Base-by-base conservation (phyloP, 176 grass and related monocot genomes). In the Raddia guianensis region DNA sequence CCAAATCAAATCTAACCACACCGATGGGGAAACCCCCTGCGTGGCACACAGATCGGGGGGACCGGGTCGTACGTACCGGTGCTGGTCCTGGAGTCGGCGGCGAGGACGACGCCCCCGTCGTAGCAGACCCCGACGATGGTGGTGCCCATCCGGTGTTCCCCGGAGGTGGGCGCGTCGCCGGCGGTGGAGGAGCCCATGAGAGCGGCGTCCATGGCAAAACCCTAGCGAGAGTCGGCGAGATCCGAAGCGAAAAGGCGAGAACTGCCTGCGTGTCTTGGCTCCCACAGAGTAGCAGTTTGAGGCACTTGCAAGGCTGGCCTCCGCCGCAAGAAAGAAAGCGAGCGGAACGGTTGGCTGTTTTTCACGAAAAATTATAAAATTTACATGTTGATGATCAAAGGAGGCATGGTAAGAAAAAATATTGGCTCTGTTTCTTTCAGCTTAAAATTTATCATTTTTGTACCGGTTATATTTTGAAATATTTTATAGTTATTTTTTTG, bases 41-140 rank as follows among this genome's bases (percentile, higher is more conserved):
- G 9, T 40, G 13, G 5, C 18, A 27, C 8, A 10, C 10, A 32
- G 57, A 73, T 59, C 4, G 40, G 35, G 10, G 13, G 62, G 47
- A 5, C 7, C 45, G 34, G 75, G 3, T 32, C 52, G 40, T 42
- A 99, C 96, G 40, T 42, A 99, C 96, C 92, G 2, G 92, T 99
- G 86, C 92, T 99, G 75, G 96, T 99, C 63, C 96, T 89, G 65
- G 92, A 99, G 73, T 99, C 92, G 48, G 96, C 96, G 19, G 86
- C 96, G 72, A 99, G 96, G 63, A 99, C 12, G 40, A 93, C 86
- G 68, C 90, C 90, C 18, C 92, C 96, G 45, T 87, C 68, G 90
- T 99, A 99, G 75, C 86, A 89, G 55, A 99, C 86, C 6, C 92
- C 92, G 62, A 99, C 82, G 82, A 99, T 99, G 84, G 86, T 93